These are phyloP conservation scores for Apiospora kogelbergensis DNA, from an alignment of 2,329 filamentous ascomycete species.

Conservation along the genomic window DNA sequence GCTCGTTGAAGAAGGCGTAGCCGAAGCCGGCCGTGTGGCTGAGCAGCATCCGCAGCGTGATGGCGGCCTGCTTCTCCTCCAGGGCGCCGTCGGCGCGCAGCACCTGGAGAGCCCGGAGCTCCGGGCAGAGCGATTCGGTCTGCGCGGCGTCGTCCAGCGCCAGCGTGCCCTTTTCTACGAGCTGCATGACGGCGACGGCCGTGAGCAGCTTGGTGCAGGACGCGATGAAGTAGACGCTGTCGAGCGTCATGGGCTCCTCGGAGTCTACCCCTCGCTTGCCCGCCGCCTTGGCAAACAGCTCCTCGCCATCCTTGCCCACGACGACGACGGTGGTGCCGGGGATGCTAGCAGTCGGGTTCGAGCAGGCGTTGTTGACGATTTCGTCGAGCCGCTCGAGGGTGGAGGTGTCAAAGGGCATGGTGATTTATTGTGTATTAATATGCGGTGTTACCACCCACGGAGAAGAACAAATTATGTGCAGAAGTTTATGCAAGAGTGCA, in stretches of 20 bases:
- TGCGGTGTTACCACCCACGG: no score
- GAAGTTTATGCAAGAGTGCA: no score
- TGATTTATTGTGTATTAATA: not conserved
- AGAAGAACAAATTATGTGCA: no score
- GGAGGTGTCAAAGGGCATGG: not conserved
- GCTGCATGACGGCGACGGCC: constrained; percentile 55
- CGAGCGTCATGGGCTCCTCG: constrained; percentile 54
- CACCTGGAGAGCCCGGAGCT: constrained; percentile 49
- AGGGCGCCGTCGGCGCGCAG: constrained; percentile 36
- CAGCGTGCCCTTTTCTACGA: constrained; percentile 51
- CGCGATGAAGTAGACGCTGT: constrained; percentile 61
- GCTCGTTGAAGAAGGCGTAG: constrained; percentile 55
- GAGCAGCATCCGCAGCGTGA: constrained; percentile 59
- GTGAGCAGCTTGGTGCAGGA: constrained; percentile 58
- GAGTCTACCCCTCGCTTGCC: constrained; percentile 45
- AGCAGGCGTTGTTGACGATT: not conserved
- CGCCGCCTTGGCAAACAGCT: constrained; percentile 47
- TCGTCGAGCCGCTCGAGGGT: not conserved
- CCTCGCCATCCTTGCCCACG: constrained; percentile 46
- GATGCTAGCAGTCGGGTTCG: not conserved
- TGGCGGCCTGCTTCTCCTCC: constrained; percentile 45
- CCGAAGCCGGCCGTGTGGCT: constrained; percentile 57
- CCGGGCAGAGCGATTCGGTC: constrained; percentile 47
- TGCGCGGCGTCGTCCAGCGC: constrained; percentile 47
- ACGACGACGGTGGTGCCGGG: constrained; percentile 23